phyloP scores from a whole-genome alignment of 371 early-diverging fungal species.

The Lichtheimia ornata region DNA sequence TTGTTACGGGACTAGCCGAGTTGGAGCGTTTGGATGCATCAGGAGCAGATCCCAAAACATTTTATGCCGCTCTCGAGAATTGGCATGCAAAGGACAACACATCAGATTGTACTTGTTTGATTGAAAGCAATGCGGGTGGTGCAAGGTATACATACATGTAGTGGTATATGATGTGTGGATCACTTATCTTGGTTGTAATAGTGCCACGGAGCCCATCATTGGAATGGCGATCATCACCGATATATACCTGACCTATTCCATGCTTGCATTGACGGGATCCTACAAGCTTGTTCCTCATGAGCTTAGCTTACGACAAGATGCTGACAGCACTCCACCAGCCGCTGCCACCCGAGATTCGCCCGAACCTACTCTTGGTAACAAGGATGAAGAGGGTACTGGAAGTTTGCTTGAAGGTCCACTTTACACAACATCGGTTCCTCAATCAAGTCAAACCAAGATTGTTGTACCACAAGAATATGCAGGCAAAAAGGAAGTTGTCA shows the following conservation, averaged over 20 bases:
- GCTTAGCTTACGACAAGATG: conserved; percentile 21
- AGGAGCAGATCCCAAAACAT: background rate
- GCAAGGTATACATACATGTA: background rate
- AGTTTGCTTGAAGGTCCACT: background rate
- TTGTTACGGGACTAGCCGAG: conserved; percentile 25
- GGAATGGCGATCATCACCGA: conserved; percentile 36
- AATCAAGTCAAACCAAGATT: conserved; percentile 22
- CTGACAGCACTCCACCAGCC: conserved; percentile 2
- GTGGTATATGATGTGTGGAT: background rate
- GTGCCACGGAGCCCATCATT: conserved; percentile 28
- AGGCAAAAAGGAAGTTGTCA: conserved; percentile 40
- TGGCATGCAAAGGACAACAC: conserved; percentile 25
- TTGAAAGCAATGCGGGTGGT: conserved; percentile 1
- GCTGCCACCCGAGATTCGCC: background rate
- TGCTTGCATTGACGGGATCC: conserved; percentile 29
- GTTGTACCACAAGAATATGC: conserved; percentile 30
- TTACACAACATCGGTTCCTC: background rate
- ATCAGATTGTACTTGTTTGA: conserved; percentile 13
- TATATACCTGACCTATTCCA: conserved; percentile 41
- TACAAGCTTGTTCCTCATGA: conserved; percentile 27
- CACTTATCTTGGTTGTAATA: background rate
- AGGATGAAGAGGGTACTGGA: background rate
- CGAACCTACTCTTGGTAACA: background rate
- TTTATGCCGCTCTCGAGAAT: conserved; percentile 5
- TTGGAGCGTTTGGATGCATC: conserved; percentile 15